Evolutionary conservation across 768 basidiomycete species (phyloP), one percentile per base, ranked within the genome.

Genomic region (Pholiota molesta): DNA sequence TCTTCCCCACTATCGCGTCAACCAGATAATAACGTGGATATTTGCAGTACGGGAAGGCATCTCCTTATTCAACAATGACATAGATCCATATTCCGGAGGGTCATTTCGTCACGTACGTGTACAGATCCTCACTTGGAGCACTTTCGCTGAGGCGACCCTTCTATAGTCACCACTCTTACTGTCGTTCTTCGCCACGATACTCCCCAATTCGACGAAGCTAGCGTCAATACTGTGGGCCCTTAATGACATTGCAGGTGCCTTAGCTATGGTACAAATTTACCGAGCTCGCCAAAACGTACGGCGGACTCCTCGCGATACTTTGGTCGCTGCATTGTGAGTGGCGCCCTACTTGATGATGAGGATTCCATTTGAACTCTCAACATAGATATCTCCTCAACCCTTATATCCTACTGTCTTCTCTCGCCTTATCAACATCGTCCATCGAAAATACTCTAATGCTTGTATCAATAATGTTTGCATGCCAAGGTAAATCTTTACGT

Each of bases 1-100:
- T 58, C 58, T n/a, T 31, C 58, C 52, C 33, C 21, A 23, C 14
- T 35, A 21, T 52, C 29, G 19, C 19, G 33, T 55, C 21, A n/a
- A 61, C 33, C 3, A 21, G 13, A 51, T 69, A 67, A 60, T 65
- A 56, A 66, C 61, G 63, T 19, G 55, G 53, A 45, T 64, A 10
- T 49, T 44, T 16, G 13, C 37, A 98, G 97, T 99, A 61, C 86
- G 88, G 71, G 97, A 98, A 75, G 96, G 95, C 17, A 81, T 97
- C 5, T 94, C 89, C 75, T 83, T 98, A 16, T 89, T 88, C 64
- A 78, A 82, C 44, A 79, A 91, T 75, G 87, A 86, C n/a, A 77
- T 93, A 23, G 86, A 95, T 71, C 95, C 95, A 31, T 98, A 97
- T 67, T 83, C 89, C 60, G 95, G 94, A 42, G 92, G 93, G 5